Percentiles rank a stretch among this genome's conserved stretches.
These are phyloP conservation scores for Ophioceras dolichostomum DNA, from an alignment of 2,329 filamentous ascomycete genomes.

Conservation along the genomic window DNA sequence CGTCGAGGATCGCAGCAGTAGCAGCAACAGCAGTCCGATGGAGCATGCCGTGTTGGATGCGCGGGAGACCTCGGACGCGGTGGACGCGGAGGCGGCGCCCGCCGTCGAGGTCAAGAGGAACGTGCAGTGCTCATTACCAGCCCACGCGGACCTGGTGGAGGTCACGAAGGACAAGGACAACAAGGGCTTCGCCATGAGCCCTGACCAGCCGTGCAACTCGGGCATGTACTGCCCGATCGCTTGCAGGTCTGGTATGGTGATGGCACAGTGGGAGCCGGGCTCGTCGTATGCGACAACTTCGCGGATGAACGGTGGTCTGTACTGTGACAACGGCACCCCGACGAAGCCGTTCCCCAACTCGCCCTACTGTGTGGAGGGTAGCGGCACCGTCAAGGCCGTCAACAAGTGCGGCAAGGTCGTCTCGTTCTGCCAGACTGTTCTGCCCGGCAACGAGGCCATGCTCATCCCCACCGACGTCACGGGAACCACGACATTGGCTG, in stretches of 20 bases:
- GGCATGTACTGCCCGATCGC: conserved; percentile 66
- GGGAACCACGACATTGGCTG: conserved; percentile 47
- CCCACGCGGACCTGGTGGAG: conserved; percentile 51
- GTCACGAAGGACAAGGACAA: conserved; percentile 54
- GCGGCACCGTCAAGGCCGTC: conserved; percentile 49
- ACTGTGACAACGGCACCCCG: conserved; percentile 56
- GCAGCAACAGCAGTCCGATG: conserved; percentile 9
- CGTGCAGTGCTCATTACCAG: conserved; percentile 52
- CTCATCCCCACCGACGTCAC: conserved; percentile 63
- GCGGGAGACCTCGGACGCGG: conserved; percentile 1
- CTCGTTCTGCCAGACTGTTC: conserved; percentile 67
- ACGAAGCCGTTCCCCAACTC: conserved; percentile 56
- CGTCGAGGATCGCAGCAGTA: too few species aligned
- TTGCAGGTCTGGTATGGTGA: conserved; percentile 63
- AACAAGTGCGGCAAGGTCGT: conserved; percentile 53
- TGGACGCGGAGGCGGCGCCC: conserved; percentile 9
- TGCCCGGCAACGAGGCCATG: conserved; percentile 74
- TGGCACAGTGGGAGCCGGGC: conserved; percentile 64
- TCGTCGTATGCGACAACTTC: conserved; percentile 59
- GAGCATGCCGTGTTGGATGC: too few species aligned
- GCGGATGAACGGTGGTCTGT: conserved; percentile 57
- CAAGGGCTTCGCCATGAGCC: conserved; percentile 70
- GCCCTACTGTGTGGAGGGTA: conserved; percentile 59
- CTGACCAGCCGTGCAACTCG: conserved; percentile 55
- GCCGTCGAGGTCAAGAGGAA: conserved; percentile 33